A percentile compares a stretch with the other conserved stretches of the same genome.
Evolutionary conservation across 768 basidiomycete species (phyloP).

Genomic region (Bullera alba): DNA sequence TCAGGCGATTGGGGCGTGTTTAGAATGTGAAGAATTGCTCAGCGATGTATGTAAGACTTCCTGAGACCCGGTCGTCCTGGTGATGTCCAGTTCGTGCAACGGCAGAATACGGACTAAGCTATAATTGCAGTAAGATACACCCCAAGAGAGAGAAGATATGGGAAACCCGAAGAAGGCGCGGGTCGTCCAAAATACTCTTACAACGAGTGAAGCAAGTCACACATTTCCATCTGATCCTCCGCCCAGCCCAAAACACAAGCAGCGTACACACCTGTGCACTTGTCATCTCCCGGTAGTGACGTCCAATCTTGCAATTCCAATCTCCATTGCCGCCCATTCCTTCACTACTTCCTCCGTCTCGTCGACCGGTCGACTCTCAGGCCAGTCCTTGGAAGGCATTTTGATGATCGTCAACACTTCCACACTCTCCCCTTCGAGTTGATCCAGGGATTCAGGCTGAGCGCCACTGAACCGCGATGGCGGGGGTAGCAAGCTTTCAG

Average conservation of each 20-base stretch:
- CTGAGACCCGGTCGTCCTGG: neutral
- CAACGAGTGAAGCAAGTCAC: too few relatives aligned
- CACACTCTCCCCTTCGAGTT: conserved; percentile 16
- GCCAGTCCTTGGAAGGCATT: conserved; percentile 21
- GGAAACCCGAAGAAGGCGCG: too few relatives aligned
- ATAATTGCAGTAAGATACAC: too few relatives aligned
- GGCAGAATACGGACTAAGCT: too few relatives aligned
- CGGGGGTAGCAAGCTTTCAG: conserved; percentile 17
- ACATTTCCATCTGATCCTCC: too few relatives aligned
- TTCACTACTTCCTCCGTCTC: conserved; percentile 19
- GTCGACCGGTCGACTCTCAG: conserved; percentile 6
- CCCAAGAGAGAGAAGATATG: too few relatives aligned
- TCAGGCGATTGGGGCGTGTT: conserved; percentile 67
- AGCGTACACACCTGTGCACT: neutral
- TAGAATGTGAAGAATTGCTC: conserved; percentile 60
- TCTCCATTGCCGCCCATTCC: conserved; percentile 31
- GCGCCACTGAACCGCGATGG: conserved; percentile 11
- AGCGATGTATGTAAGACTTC: neutral
- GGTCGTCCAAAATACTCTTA: too few relatives aligned
- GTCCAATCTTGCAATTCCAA: conserved; percentile 15
- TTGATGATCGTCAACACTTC: conserved; percentile 26
- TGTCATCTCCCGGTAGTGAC: too few relatives aligned
- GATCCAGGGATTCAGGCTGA: conserved; percentile 9
- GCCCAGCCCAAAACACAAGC: too few relatives aligned
- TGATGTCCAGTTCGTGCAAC: neutral